These are phyloP conservation scores for Ophiostoma quercus DNA, from an alignment of 2,329 filamentous ascomycete species.

Conservation along the genomic window DNA sequence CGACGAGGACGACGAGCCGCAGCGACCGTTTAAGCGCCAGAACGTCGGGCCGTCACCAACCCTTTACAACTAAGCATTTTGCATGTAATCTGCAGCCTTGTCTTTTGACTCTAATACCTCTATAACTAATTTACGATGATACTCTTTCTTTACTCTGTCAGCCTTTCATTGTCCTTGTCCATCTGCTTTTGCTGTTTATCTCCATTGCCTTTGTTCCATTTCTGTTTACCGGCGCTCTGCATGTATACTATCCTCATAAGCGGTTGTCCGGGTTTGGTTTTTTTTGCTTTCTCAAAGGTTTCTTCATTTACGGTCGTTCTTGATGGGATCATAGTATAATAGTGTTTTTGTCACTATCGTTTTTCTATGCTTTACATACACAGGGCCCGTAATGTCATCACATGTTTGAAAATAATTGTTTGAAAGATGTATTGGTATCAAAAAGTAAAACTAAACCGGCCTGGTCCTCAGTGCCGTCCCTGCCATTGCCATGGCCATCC, in stretches of 20 bases:
- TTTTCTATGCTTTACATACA: background rate
- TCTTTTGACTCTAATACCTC: background rate
- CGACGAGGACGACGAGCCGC: slow-evolving; percentile 39
- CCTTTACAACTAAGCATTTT: background rate
- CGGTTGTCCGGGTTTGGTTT: background rate
- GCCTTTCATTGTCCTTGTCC: background rate
- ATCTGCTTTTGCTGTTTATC: background rate
- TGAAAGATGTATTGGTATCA: slow-evolving; percentile 1
- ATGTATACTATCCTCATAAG: slow-evolving; percentile 10
- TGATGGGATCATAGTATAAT: background rate
- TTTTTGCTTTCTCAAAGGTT: background rate
- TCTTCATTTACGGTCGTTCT: background rate
- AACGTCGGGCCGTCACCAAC: slow-evolving; percentile 22
- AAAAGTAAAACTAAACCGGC: background rate
- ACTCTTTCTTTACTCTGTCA: background rate
- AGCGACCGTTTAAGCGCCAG: slow-evolving; percentile 47
- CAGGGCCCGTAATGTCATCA: too few species aligned
- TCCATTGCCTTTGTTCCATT: background rate
- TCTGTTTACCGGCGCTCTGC: background rate
- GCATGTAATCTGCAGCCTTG: background rate
- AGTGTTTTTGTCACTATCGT: background rate
- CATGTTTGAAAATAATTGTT: background rate
- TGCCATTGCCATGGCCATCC: slow-evolving; percentile 4
- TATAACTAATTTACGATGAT: background rate
- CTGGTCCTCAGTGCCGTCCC: background rate